phyloP scores from a whole-genome alignment of 371 early-diverging fungal species.

The Rhizopus delemar region DNA sequence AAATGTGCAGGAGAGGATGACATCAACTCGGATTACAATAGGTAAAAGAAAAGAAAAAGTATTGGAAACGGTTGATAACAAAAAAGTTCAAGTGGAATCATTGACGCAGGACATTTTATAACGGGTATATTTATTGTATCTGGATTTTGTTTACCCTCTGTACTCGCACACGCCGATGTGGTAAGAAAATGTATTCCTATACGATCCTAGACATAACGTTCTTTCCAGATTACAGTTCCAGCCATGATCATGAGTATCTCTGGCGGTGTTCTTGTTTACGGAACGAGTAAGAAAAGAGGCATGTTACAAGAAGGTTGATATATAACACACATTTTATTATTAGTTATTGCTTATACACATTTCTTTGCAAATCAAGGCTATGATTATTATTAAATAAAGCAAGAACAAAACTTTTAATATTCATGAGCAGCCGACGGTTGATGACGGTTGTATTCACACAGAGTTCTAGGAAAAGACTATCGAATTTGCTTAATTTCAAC shows the following conservation, averaged over 20 bases:
- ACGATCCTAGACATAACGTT: background rate
- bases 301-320: background rate
- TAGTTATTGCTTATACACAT: conserved; percentile 50
- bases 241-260: conserved; percentile 88
- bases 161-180: conserved; percentile 73
- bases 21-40: conserved; percentile 74
- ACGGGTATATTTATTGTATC: conserved; percentile 90
- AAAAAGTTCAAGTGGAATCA: conserved; percentile 51
- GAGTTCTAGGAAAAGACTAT: conserved; percentile 1
- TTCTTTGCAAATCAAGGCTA: conserved; percentile 50
- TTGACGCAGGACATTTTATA: conserved; percentile 90
- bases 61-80: conserved; percentile 1
- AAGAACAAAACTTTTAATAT: background rate
- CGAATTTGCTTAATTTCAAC: background rate
- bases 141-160: conserved; percentile 83
- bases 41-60: conserved; percentile 31
- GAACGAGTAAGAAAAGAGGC: conserved; percentile 62
- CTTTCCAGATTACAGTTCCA: conserved; percentile 60
- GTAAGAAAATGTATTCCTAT: conserved; percentile 33
- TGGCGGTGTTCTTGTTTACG: conserved; percentile 88
- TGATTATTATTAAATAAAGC: conserved; percentile 23
- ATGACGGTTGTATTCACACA: background rate
- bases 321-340: background rate
- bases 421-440: background rate
- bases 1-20: conserved; percentile 75